Percentiles rank a stretch among this genome's conserved stretches.
phyloP scores from a whole-genome alignment of 768 basidiomycete species.

The Nevesoporus exiguus region DNA sequence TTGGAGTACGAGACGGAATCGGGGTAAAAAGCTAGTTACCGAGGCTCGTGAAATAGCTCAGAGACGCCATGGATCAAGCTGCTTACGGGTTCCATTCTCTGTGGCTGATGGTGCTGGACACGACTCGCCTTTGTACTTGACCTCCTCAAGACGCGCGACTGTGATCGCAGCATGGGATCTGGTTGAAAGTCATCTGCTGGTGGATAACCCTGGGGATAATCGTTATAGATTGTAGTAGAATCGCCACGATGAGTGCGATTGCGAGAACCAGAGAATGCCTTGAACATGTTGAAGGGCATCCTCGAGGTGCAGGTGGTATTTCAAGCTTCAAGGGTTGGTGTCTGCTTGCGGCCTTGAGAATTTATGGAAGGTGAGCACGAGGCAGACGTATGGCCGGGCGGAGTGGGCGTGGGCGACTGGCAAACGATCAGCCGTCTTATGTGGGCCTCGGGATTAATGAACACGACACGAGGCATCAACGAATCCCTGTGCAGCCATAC shows the following conservation, averaged over 20 bases:
- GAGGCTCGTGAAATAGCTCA: constrained; percentile 7
- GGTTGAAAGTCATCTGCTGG: constrained; percentile 24
- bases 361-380: constrained; percentile 30
- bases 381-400: constrained; percentile 28
- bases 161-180: constrained; percentile 19
- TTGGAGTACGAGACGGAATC: constrained; percentile 32
- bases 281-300: constrained; percentile 38
- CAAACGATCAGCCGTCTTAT: constrained; percentile 2
- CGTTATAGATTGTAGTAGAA: constrained; percentile 18
- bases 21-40: constrained; percentile 30
- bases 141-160: constrained; percentile 26
- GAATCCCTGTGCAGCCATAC: neutral
- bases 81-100: constrained; percentile 34
- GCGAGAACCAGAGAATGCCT: constrained; percentile 34
- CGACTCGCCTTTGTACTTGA: constrained; percentile 25
- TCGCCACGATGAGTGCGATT: constrained; percentile 29
- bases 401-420: constrained; percentile 26
- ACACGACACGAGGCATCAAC: constrained; percentile 5
- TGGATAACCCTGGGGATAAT: constrained; percentile 31
- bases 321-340: constrained; percentile 12
- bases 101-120: neutral
- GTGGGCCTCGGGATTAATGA: constrained; percentile 1
- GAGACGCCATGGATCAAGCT: neutral
- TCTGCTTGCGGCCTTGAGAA: constrained; percentile 13
- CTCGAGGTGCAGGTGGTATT: constrained; percentile 22